These are phyloP conservation scores for Diatrype stigma DNA, from an alignment of 2,329 filamentous ascomycete genomes.

Conservation along the genomic window DNA sequence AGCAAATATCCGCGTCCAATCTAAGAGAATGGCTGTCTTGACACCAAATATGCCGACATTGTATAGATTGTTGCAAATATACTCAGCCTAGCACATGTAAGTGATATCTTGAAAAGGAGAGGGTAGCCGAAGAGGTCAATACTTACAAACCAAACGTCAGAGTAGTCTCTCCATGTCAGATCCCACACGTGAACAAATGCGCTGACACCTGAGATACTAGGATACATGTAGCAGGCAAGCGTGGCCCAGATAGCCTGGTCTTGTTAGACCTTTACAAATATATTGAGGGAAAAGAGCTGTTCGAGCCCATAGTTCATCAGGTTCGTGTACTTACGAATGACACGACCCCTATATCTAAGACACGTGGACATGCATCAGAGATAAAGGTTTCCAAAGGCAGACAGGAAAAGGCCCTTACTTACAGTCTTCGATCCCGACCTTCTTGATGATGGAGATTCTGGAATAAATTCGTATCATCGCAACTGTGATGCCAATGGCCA, in stretches of 20 bases:
- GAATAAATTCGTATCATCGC: neutral
- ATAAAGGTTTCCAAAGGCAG: neutral
- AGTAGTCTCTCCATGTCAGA: neutral
- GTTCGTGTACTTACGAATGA: neutral
- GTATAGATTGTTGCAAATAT: neutral
- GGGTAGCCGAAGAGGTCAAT: neutral
- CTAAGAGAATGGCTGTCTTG: neutral
- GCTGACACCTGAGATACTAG: neutral
- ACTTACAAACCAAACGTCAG: neutral
- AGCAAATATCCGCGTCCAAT: neutral
- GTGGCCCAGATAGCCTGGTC: neutral
- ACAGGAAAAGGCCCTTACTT: neutral
- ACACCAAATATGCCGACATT: neutral
- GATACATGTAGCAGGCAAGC: neutral
- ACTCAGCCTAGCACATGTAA: neutral
- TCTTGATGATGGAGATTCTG: neutral
- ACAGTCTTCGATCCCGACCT: neutral
- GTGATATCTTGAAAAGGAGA: neutral
- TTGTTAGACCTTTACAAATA: neutral
- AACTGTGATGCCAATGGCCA: neutral
- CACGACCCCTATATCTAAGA: neutral
- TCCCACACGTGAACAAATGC: neutral
- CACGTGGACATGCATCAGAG: neutral
- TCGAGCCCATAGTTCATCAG: neutral
- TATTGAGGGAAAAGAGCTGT: neutral